Conservation (phyloP, 495 filamentous ascomycete species). For the Rostrohypoxylon terebratum region DNA sequence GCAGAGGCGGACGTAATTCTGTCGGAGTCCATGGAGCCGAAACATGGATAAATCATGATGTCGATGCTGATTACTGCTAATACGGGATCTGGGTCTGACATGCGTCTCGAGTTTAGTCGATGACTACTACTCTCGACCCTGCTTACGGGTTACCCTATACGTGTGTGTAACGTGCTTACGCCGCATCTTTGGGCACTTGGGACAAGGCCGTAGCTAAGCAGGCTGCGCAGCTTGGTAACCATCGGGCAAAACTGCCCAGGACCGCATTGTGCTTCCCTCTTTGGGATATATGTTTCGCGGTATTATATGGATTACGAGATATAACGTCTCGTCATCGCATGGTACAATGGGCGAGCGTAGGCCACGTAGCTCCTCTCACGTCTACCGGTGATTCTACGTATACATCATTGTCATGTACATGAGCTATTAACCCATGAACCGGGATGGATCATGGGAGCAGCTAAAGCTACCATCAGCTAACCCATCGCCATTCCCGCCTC, state of each 20-base stretch:
- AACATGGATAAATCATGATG: conserved; percentile 35
- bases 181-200: conserved; percentile 17
- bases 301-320: conserved; percentile 22
- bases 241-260: conserved; percentile 1
- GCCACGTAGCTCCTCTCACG: conserved; percentile 21
- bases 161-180: conserved; percentile 40
- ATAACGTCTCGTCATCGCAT: conserved; percentile 23
- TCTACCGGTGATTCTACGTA: background rate
- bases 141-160: conserved; percentile 33
- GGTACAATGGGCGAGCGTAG: conserved; percentile 16
- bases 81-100: conserved; percentile 37
- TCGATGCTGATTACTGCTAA: conserved; percentile 30
- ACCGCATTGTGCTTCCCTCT: conserved; percentile 18
- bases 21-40: conserved; percentile 35
- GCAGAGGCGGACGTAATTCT: conserved; percentile 19
- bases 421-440: conserved; percentile 46
- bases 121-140: conserved; percentile 23
- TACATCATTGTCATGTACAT: conserved; percentile 32
- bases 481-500: background rate
- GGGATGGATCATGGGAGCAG: conserved; percentile 31
- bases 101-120: conserved; percentile 36
- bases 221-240: background rate
- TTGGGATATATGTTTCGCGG: conserved; percentile 33
- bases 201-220: conserved; percentile 13
- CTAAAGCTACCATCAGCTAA: conserved; percentile 9